Base-by-base conservation (phyloP, 768 basidiomycete species). In the Mycena maculata region DNA sequence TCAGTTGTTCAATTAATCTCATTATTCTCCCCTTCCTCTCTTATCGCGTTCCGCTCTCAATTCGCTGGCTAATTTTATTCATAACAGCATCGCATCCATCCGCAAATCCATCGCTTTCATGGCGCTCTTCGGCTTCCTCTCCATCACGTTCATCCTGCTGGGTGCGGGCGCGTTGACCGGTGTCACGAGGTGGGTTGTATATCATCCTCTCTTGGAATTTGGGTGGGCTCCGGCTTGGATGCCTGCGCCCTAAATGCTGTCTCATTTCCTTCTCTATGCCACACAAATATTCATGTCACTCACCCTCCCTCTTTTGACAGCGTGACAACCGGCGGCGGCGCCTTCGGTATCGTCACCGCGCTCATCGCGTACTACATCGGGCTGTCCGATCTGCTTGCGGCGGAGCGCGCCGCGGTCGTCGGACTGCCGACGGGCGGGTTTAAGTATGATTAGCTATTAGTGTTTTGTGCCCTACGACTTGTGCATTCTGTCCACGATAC, bases 321-420 rank as follows among this genome's bases (percentile, higher is more conserved):
- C 20, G 38, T 74, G 13, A 36, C 38, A 22, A 76, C 70, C 53
- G 77, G 74, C 18, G 76, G 75, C 42, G 78, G 79, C 27, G 75
- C 71, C 5, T 65, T 80, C 18, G 79, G 79, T 38, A 75, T 80
- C 49, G 60, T 76, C 33, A 78, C 78, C 42, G 79, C 75, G 1
- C 61, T 79, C 31, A 68, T 78, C 45, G 79, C 78, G 11, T 79
- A 75, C 60, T 80, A 80, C 56, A 76, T 77, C 53, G 78, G 75
- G 1, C 63, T 77, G 47, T 75, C 74, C 44, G 77, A 77, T 56
- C 49, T 79, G 52, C 52, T 79, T 59, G 71, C 77, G 3, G 73
- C 74, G 2, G 78, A 79, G 70, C 68, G 69, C 41, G 74, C 63
- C 2, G 74, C 77, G 5, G 62, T 77, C n/a, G 45, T 76, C 3